Evolutionary conservation across 108 stramenopile genomes (phyloP).

Genomic region (Fistulifera pelliculosa): DNA sequence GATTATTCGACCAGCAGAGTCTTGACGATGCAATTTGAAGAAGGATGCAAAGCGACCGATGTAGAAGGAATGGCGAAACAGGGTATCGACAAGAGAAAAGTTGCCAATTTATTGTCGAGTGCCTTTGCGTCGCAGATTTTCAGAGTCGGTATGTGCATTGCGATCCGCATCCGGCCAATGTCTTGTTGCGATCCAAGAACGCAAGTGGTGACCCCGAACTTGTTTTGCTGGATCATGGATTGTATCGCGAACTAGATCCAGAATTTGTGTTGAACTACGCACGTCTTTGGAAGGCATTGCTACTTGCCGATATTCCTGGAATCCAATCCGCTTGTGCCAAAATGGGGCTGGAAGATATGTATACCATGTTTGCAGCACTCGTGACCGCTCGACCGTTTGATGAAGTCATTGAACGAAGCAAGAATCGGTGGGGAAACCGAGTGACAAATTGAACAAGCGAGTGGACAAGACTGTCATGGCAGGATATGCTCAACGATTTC

Average conservation of each 20-base stretch:
- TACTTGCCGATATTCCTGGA: constrained; percentile 72
- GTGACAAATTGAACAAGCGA: constrained; percentile 11
- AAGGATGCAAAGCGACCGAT: constrained; percentile 84
- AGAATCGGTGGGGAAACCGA: constrained; percentile 15
- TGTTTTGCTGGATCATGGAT: constrained; percentile 89
- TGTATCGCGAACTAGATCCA: constrained; percentile 69
- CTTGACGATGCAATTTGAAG: constrained; percentile 91
- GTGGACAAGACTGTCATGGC: constrained; percentile 81
- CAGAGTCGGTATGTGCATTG: constrained; percentile 72
- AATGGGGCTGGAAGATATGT: constrained; percentile 75
- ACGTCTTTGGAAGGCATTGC: constrained; percentile 72
- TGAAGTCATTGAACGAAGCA: constrained; percentile 72
- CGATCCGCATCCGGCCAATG: constrained; percentile 92
- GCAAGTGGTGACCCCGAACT: constrained; percentile 60
- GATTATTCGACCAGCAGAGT: constrained; percentile 63
- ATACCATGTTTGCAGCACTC: constrained; percentile 88
- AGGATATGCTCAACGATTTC: constrained; percentile 86
- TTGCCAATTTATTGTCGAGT: constrained; percentile 63
- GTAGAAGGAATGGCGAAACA: constrained; percentile 45
- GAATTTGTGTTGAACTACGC: constrained; percentile 77
- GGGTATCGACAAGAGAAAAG: constrained; percentile 46
- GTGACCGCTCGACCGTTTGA: constrained; percentile 90
- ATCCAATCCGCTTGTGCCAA: constrained; percentile 64
- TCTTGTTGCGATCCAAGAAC: constrained; percentile 62
- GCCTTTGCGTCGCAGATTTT: constrained; percentile 81